phyloP scores from a whole-genome alignment of 1,284 basidiomycete species.

The Singerocomus rubriflavus region DNA sequence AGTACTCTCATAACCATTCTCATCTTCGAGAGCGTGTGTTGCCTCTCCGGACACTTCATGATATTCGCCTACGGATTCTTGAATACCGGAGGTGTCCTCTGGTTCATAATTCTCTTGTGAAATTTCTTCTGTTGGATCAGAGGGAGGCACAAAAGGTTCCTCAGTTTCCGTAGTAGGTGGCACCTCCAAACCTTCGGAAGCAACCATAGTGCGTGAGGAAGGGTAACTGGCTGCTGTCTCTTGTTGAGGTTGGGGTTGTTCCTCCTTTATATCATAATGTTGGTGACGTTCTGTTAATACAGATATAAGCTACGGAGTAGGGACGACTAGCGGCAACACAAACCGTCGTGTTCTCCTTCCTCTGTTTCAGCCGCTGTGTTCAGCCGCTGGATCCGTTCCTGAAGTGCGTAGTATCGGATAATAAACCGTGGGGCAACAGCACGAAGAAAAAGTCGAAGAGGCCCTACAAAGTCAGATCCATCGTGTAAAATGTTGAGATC shows the following conservation, averaged over 20 bases:
- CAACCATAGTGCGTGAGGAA: neutral
- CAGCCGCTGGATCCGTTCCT: constrained; percentile 53
- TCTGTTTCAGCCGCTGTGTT: constrained; percentile 31
- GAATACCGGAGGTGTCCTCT: neutral
- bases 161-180: constrained; percentile 12
- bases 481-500: constrained; percentile 72
- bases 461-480: constrained; percentile 57
- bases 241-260: constrained; percentile 4
- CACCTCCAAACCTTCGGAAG: constrained; percentile 5
- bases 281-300: constrained; percentile 14
- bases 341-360: constrained; percentile 22
- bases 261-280: constrained; percentile 11
- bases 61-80: constrained; percentile 13
- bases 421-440: constrained; percentile 59
- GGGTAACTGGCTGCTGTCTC: neutral
- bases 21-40: constrained; percentile 20
- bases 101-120: constrained; percentile 7
- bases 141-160: constrained; percentile 6
- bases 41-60: constrained; percentile 14
- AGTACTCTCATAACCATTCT: constrained; percentile 20
- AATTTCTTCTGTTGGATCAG: constrained; percentile 7
- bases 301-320: constrained; percentile 1
- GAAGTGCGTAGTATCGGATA: constrained; percentile 58
- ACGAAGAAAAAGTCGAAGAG: constrained; percentile 59
- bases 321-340: neutral